Base-by-base conservation (phyloP, 129 eudicot genomes). In the Pseudognaphalium luteoalbum region DNA sequence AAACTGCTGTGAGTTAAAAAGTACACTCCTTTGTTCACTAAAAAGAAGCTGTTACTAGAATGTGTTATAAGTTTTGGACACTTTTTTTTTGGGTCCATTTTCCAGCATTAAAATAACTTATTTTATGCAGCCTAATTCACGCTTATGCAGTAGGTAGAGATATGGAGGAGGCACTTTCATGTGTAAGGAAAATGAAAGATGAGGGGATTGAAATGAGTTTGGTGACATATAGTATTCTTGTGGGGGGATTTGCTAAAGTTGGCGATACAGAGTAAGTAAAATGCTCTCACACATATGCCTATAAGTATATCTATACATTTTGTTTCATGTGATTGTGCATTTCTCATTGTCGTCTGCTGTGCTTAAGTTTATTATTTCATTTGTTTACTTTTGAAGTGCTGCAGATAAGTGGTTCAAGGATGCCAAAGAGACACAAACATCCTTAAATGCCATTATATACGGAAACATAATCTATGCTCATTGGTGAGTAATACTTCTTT, bases 141-240 rank as follows among this genome's bases (percentile, higher is more conserved):
- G 98, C 98, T 81, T 94, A 91, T 86, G 88, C 93, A 71, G 96
- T 94, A 20, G 96, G 90, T 66, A 89, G 91, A 91, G 98, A 94
- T 83, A 94, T 94, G 98, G 97, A 91, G 66, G 98, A 94, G 84
- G 98, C 98, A 66, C 81, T 94, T 66, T 85, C 93, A 15, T 94
- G 98, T 77, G 97, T 85, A 82, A 90, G 93, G 86, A 90, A 91
- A 85, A 90, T 93, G 98, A 86, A 86, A 80, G 85, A 80, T 21
- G 98, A 93, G 81, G 91, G 86, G 30, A 81, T 93, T 60, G 93
- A 88, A 68, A 56, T 94, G 96, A 94, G 80, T 68, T 86, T 94
- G 88, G 97, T 94, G 70, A 94, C 98, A 2, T 91, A 94, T 81
- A 94, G 97, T 85, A 85, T 94, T 74, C 73, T 94, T 70, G 93